Evolutionary conservation across 371 early-diverging fungal species (phyloP).

Genomic region (Batkoa obscura): DNA sequence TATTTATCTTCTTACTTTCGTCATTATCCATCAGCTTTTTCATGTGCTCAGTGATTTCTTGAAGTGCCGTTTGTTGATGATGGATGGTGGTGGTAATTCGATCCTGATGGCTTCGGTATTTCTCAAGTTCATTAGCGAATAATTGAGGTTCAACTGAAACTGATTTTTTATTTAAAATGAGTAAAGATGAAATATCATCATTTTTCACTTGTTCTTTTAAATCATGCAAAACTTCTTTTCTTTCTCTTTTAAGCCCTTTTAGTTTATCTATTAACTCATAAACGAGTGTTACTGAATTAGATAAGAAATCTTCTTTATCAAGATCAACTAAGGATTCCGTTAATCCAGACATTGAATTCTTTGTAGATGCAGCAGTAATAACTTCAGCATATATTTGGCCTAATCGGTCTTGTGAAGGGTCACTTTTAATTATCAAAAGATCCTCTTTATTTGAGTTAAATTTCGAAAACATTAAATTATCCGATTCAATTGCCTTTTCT

Average conservation of each 20-base stretch:
- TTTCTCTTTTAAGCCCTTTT: constrained; percentile 52
- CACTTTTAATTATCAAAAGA: constrained; percentile 31
- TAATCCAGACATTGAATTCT: no score
- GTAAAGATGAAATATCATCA: constrained; percentile 72
- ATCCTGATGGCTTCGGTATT: constrained; percentile 61
- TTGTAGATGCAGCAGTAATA: constrained; percentile 16
- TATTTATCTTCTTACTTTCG: constrained; percentile 40
- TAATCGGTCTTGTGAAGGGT: constrained; percentile 30
- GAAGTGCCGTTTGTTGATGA: constrained; percentile 51
- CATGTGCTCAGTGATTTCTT: constrained; percentile 54
- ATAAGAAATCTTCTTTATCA: constrained; percentile 9
- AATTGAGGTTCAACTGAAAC: constrained; percentile 60
- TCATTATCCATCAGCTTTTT: constrained; percentile 52
- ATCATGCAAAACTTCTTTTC: constrained; percentile 54
- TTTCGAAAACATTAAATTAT: constrained; percentile 33
- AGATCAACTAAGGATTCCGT: constrained; percentile 8
- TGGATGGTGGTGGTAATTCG: constrained; percentile 55
- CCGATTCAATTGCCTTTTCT: constrained; percentile 56
- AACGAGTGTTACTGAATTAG: constrained; percentile 25
- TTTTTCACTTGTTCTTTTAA: constrained; percentile 59
- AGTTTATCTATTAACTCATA: constrained; percentile 52
- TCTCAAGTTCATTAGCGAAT: constrained; percentile 74
- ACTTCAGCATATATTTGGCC: constrained; percentile 38
- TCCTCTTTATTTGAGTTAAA: constrained; percentile 29
- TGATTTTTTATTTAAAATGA: constrained; percentile 61